phyloP scores from a whole-genome alignment of 176 grass and related monocot species.

The Oryza brachyantha region DNA sequence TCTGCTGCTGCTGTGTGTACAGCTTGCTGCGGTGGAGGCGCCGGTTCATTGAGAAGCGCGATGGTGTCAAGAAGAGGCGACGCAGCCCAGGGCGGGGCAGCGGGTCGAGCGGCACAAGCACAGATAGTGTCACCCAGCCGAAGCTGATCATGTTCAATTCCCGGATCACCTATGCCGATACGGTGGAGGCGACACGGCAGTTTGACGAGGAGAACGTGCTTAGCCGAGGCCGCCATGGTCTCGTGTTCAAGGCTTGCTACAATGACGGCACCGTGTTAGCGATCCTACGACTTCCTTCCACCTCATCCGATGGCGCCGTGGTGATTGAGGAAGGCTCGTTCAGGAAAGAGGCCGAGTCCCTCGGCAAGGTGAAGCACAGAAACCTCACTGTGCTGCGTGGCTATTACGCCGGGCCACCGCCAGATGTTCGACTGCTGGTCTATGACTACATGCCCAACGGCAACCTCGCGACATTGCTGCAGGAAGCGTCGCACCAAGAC shows the following conservation, averaged over 20 bases:
- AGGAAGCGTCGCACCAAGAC: slow-evolving; percentile 95
- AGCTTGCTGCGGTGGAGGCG: slow-evolving; percentile 74
- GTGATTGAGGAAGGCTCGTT: slow-evolving; percentile 88
- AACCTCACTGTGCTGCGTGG: slow-evolving; percentile 92
- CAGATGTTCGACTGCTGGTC: slow-evolving; percentile 83
- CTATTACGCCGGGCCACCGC: slow-evolving; percentile 93
- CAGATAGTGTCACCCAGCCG: slow-evolving; percentile 56
- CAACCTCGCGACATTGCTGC: slow-evolving; percentile 89
- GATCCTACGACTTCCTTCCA: slow-evolving; percentile 84
- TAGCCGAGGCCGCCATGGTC: slow-evolving; percentile 88
- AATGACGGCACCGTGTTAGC: slow-evolving; percentile 83
- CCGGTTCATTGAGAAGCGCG: slow-evolving; percentile 61
- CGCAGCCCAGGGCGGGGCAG: slow-evolving; percentile 88
- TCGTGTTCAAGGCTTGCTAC: slow-evolving; percentile 99
- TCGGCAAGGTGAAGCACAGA: slow-evolving; percentile 96
- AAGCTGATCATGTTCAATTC: slow-evolving; percentile 93
- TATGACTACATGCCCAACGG: slow-evolving; percentile 99
- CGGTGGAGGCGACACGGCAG: slow-evolving; percentile 76
- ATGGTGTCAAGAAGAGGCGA: slow-evolving; percentile 74
- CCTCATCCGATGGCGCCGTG: slow-evolving; percentile 76
- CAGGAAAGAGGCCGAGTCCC: slow-evolving; percentile 87
- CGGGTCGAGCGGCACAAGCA: slow-evolving; percentile 74
- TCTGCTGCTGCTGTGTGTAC: slow-evolving; percentile 76
- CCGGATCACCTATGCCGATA: slow-evolving; percentile 88
- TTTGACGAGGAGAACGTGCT: slow-evolving; percentile 96